Conservation (phyloP, 2,329 filamentous ascomycete genomes). For the Blastomyces emzantsi region DNA sequence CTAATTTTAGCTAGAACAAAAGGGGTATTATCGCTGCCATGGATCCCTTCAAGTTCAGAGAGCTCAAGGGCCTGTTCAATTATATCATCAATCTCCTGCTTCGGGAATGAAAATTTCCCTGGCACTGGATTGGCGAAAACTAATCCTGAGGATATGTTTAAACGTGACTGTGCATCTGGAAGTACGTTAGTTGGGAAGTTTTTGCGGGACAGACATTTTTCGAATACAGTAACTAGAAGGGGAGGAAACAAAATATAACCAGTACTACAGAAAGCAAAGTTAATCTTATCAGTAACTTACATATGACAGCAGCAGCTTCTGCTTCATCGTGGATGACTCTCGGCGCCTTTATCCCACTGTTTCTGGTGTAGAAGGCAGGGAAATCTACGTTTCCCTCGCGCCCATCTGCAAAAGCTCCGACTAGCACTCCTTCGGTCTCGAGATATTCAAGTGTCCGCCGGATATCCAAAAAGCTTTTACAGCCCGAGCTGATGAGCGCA, state of each 20-base stretch:
- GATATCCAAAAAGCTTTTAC: constrained; percentile 94
- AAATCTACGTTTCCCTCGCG: constrained; percentile 66
- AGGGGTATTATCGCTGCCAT: constrained; percentile 72
- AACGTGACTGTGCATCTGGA: constrained; percentile 59
- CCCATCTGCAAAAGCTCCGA: constrained; percentile 84
- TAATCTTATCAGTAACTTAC: constrained; percentile 36
- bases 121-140: constrained; percentile 87
- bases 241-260: background rate
- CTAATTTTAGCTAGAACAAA: constrained; percentile 72
- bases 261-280: constrained; percentile 7
- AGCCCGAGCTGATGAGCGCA: constrained; percentile 79
- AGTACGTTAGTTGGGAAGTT: background rate
- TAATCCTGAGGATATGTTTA: constrained; percentile 68
- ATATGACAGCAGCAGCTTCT: constrained; percentile 82
- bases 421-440: constrained; percentile 62
- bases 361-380: constrained; percentile 84
- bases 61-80: constrained; percentile 61
- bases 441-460: constrained; percentile 76
- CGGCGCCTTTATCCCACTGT: constrained; percentile 75
- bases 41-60: constrained; percentile 55
- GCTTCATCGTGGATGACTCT: constrained; percentile 62
- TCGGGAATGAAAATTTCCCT: constrained; percentile 57
- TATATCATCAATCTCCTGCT: constrained; percentile 58
- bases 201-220: background rate
- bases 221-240: background rate